phyloP scores from a whole-genome alignment of 257 asterid species.

The Oldenlandia corymbosa region DNA sequence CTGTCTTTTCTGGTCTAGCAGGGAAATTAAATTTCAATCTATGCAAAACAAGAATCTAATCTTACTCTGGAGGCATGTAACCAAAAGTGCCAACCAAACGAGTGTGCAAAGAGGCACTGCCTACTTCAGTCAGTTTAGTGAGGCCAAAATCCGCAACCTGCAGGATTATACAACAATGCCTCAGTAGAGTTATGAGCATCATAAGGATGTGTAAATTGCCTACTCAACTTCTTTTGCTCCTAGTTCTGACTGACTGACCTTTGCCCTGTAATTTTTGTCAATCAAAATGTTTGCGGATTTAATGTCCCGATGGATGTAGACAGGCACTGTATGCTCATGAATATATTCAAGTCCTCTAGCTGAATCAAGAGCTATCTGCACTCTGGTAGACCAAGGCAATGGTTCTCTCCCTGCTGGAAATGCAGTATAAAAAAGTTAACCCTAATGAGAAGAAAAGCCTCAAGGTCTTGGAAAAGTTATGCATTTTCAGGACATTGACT shows the following conservation, averaged over 20 bases:
- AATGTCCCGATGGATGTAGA: constrained; percentile 79
- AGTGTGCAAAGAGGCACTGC: constrained; percentile 63
- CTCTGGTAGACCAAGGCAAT: constrained; percentile 63
- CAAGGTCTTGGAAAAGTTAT: neutral
- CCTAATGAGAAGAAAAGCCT: too few relatives aligned
- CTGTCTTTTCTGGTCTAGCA: neutral
- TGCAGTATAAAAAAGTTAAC: neutral
- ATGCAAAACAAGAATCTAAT: neutral
- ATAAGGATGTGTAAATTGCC: neutral
- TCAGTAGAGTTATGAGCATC: neutral
- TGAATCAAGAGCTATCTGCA: constrained; percentile 84
- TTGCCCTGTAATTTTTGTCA: constrained; percentile 66
- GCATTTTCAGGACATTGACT: neutral
- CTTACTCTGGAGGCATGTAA: constrained; percentile 89
- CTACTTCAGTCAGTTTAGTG: constrained; percentile 68
- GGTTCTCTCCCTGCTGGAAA: constrained; percentile 41
- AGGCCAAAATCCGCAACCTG: constrained; percentile 95
- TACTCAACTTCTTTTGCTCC: neutral
- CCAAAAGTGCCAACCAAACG: constrained; percentile 88
- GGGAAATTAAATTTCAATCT: neutral
- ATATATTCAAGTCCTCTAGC: constrained; percentile 97
- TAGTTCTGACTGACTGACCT: constrained; percentile 32
- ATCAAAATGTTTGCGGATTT: constrained; percentile 79
- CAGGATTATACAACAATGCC: constrained; percentile 5
- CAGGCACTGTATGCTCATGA: constrained; percentile 86